Conservation (phyloP, 371 early-diverging fungal species). For the Mortierella sp. region DNA sequence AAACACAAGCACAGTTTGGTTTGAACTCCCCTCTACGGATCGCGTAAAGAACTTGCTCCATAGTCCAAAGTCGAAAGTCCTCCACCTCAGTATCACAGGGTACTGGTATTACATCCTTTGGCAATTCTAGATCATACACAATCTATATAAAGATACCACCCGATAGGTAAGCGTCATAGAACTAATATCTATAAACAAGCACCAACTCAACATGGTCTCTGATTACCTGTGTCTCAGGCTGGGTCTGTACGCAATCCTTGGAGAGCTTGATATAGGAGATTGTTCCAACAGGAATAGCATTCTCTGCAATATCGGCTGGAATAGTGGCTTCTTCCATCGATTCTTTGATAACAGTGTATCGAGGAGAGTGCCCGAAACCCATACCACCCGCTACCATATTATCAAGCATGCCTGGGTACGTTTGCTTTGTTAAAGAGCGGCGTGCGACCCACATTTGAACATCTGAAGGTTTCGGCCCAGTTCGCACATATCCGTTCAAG, state of each 20-base stretch:
- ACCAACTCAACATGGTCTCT: background rate
- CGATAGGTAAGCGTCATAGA: conserved; percentile 3
- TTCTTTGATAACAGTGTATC: conserved; percentile 85
- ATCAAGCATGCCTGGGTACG: conserved; percentile 90
- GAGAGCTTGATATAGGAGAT: conserved; percentile 78
- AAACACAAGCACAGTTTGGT: conserved; percentile 87
- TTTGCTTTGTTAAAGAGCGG: conserved; percentile 82
- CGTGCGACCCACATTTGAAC: conserved; percentile 90
- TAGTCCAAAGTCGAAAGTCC: conserved; percentile 80
- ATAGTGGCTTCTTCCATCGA: conserved; percentile 93
- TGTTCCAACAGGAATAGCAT: conserved; percentile 69
- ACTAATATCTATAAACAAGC: background rate
- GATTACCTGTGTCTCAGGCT: conserved; percentile 79
- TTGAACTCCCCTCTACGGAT: conserved; percentile 83
- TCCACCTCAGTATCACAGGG: conserved; percentile 94
- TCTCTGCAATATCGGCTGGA: conserved; percentile 64
- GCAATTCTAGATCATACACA: conserved; percentile 86
- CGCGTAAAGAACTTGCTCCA: conserved; percentile 72
- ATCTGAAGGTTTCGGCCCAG: conserved; percentile 45
- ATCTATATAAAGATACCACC: conserved; percentile 51
- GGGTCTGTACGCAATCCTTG: conserved; percentile 62
- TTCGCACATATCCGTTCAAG: conserved; percentile 78
- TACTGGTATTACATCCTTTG: conserved; percentile 69
- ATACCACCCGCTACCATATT: conserved; percentile 94
- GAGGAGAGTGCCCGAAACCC: conserved; percentile 69